Evolutionary conservation across 2,329 filamentous ascomycete species (phyloP).

Genomic region (Pseudogymnoascus sp.): DNA sequence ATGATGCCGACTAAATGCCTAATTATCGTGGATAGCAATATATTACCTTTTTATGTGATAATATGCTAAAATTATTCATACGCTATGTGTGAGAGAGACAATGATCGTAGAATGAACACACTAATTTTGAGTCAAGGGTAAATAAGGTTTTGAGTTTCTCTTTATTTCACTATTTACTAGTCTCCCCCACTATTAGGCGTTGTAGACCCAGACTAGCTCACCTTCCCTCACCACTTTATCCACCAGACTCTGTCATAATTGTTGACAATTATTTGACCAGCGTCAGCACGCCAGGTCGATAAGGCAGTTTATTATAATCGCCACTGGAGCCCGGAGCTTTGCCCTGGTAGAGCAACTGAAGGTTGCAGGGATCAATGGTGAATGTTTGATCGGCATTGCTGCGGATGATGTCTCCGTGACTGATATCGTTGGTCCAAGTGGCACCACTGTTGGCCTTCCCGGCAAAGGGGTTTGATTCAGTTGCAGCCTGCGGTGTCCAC

Average conservation of each 20-base stretch:
- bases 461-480: slow-evolving; percentile 32
- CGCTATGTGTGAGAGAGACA: background rate
- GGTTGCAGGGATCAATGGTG: slow-evolving; percentile 27
- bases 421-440: slow-evolving; percentile 31
- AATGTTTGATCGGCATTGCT: slow-evolving; percentile 32
- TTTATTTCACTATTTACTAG: background rate
- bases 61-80: background rate
- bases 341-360: slow-evolving; percentile 34
- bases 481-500: slow-evolving; percentile 31
- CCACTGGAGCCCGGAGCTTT: slow-evolving; percentile 26
- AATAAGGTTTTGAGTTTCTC: background rate
- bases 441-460: slow-evolving; percentile 28
- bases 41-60: background rate
- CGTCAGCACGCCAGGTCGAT: slow-evolving; percentile 28
- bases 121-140: background rate
- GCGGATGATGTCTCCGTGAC: slow-evolving; percentile 29
- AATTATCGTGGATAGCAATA: background rate
- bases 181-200: background rate
- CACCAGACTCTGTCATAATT: background rate
- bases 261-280: background rate
- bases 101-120: background rate
- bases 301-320: slow-evolving; percentile 32
- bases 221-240: background rate
- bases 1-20: background rate
- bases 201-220: background rate